phyloP scores from a whole-genome alignment of 148 eudicot species.

The Suaeda aralocaspica region DNA sequence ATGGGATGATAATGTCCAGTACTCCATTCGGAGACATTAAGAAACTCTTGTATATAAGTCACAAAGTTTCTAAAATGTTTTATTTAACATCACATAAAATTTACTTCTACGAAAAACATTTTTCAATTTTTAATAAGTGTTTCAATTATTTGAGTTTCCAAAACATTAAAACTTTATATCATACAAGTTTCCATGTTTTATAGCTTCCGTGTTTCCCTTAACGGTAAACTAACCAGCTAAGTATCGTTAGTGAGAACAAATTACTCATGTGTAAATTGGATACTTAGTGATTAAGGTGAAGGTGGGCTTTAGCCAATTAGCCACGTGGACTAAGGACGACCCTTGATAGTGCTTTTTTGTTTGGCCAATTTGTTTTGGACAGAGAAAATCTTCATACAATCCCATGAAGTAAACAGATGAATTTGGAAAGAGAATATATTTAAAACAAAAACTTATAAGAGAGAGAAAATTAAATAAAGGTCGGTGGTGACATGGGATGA shows the following conservation, averaged over 20 bases:
- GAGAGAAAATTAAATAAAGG: slow-evolving; percentile 9
- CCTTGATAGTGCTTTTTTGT: slow-evolving; percentile 46
- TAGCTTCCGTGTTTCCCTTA: too few relatives aligned
- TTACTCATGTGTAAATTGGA: slow-evolving; percentile 5
- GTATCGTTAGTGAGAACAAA: background rate
- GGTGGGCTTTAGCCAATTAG: slow-evolving; percentile 34
- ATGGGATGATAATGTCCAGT: too few relatives aligned
- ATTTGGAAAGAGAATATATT: slow-evolving; percentile 15
- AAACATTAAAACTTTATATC: too few relatives aligned
- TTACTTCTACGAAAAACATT: too few relatives aligned
- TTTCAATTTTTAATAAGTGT: too few relatives aligned
- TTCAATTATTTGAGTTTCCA: too few relatives aligned
- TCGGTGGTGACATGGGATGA: slow-evolving; percentile 38
- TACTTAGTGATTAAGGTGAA: slow-evolving; percentile 44
- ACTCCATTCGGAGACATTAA: too few relatives aligned
- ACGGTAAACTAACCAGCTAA: background rate
- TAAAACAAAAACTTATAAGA: too few relatives aligned
- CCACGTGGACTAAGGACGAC: slow-evolving; percentile 43
- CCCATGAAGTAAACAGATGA: slow-evolving; percentile 35
- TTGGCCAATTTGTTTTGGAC: slow-evolving; percentile 16
- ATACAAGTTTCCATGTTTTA: too few relatives aligned
- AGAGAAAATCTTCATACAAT: slow-evolving; percentile 28
- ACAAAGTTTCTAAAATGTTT: too few relatives aligned
- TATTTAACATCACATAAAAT: too few relatives aligned
- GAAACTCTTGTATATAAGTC: too few relatives aligned